Evolutionary conservation across 2,329 filamentous ascomycete genomes (phyloP).

Genomic region (Stenocarpella maydis): DNA sequence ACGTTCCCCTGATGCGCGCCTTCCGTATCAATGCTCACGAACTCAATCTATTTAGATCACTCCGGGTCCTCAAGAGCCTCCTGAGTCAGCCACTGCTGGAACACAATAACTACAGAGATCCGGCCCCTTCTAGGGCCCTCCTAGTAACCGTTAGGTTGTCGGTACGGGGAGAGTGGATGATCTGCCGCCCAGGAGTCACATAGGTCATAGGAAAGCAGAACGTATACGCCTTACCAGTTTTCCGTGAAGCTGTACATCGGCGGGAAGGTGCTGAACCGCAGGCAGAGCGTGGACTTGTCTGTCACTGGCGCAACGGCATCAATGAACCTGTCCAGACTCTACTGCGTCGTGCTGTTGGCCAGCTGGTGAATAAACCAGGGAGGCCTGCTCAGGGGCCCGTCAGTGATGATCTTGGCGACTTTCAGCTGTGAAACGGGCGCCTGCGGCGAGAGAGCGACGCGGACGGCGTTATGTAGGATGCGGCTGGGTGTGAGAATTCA

Average conservation of each 20-base stretch:
- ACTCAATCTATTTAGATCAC: conserved; percentile 50
- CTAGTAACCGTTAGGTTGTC: no score
- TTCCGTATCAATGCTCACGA: conserved; percentile 43
- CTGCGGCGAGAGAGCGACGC: conserved; percentile 39
- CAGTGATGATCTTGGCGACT: conserved; percentile 45
- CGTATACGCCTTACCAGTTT: conserved; percentile 44
- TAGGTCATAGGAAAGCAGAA: conserved; percentile 46
- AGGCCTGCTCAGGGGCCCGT: conserved; percentile 45
- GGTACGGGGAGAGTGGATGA: conserved; percentile 45
- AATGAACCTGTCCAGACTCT: conserved; percentile 42
- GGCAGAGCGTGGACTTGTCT: conserved; percentile 47
- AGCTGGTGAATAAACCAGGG: conserved; percentile 48
- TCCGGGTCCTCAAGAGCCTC: conserved; percentile 46
- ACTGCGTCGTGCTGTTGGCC: conserved; percentile 46
- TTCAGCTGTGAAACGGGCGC: conserved; percentile 42
- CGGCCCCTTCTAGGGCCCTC: conserved; percentile 46
- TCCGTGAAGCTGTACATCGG: conserved; percentile 47
- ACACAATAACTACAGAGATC: conserved; percentile 46
- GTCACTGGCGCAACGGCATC: conserved; percentile 44
- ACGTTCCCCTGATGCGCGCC: not conserved
- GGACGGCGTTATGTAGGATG: conserved; percentile 48
- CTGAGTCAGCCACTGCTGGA: conserved; percentile 45
- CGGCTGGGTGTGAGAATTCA: no score
- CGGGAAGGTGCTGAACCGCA: conserved; percentile 46
- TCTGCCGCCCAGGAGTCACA: conserved; percentile 41